Evolutionary conservation across 352 stramenopile genomes (phyloP).

Genomic region (Elongisporangium senticosum): DNA sequence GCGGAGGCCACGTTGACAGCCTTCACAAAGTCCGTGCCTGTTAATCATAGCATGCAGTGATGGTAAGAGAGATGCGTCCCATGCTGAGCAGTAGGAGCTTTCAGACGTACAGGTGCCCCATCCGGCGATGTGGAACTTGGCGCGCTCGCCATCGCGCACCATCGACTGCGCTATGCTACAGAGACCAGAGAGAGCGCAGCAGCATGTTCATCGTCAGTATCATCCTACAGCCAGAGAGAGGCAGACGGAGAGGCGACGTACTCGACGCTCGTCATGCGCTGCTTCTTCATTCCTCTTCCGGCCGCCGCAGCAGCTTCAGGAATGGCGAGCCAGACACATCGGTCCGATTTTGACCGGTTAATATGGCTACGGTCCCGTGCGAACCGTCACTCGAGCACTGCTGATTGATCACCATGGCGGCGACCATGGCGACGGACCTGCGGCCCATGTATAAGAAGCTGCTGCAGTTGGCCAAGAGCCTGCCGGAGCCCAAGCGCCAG

Average conservation of each 20-base stretch:
- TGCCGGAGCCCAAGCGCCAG: constrained; percentile 64
- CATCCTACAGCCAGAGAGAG: background rate
- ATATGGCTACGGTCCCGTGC: background rate
- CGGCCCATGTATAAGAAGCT: constrained; percentile 85
- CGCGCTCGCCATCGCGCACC: constrained; percentile 10
- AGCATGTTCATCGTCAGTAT: background rate
- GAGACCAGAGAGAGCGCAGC: background rate
- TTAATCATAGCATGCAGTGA: background rate
- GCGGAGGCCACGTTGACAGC: constrained; percentile 46
- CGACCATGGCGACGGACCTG: constrained; percentile 26
- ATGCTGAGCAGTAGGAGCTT: background rate
- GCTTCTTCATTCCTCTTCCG: constrained; percentile 18
- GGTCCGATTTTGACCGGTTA: background rate
- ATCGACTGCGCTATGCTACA: constrained; percentile 41
- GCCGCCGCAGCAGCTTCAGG: constrained; percentile 3
- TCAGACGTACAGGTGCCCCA: constrained; percentile 49
- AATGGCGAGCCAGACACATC: background rate
- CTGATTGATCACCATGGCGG: constrained; percentile 15
- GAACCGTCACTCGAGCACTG: background rate
- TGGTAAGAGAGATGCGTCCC: background rate
- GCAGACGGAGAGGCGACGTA: constrained; percentile 19
- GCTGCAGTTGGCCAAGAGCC: constrained; percentile 64
- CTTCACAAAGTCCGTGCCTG: constrained; percentile 53
- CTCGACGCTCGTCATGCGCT: constrained; percentile 48
- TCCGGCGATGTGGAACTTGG: constrained; percentile 61